Evolutionary conservation across 768 basidiomycete genomes (phyloP), one percentile per base, ranked within the genome.

Genomic region (Holtermannia corniformis): DNA sequence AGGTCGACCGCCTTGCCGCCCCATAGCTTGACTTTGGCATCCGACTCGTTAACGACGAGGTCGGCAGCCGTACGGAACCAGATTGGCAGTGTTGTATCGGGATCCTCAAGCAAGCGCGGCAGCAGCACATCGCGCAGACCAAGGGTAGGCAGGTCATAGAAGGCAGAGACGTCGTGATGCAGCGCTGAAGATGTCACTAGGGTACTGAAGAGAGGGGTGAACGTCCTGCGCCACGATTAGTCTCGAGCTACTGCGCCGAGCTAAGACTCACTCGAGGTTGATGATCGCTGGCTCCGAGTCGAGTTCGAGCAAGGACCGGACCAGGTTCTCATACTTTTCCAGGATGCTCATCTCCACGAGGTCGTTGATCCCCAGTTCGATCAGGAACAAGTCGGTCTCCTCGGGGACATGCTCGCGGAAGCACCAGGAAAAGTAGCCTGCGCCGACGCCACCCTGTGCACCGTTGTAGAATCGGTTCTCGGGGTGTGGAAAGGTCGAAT

Each of bases 251-350:
- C n/a, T n/a, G n/a, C n/a, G n/a, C n/a, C n/a, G n/a, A n/a, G n/a
- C n/a, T n/a, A n/a, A n/a, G 42, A 61, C 61, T 40, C 48, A 71
- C 69, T 64, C 67, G 43, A 71, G 58, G 47, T 68, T 68, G 44
- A 66, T 64, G 22, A 71, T 55, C 21, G 65, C 65, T 7, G 67
- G 63, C 37, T 54, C 49, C 11, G 56, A 54, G 7, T 57, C 49
- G 13, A 63, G 43, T 41, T 67, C 59, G 44, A 67, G 19, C 19
- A 64, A 22, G 3, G 32, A 56, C 16, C 65, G 44, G 2, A 67
- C 42, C 3, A 67, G 47, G 22, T 58, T 53, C 42, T 67, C 65
- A 47, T 62, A 67, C 23, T 58, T 56, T 23, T 50, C 52, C 14
- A 58, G 52, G 1, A 59, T 58, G 11, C 62, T 51, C 24, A 55